Conservation (phyloP, 495 filamentous ascomycete species). For the Podospora pseudopauciseta region DNA sequence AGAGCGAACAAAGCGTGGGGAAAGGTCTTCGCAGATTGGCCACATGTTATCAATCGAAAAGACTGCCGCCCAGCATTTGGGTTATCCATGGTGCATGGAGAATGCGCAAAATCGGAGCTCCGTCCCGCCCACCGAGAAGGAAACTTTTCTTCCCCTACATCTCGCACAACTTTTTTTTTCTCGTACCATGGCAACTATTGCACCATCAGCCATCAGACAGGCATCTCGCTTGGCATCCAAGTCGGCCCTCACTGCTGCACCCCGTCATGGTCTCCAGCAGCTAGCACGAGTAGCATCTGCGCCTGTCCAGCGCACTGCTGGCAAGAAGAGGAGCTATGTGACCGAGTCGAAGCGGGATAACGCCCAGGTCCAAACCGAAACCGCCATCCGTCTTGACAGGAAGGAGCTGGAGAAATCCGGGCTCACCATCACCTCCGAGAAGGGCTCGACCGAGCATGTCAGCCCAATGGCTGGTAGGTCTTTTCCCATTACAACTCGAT, state of each 20-base stretch:
- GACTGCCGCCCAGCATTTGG: slow-evolving; percentile 3
- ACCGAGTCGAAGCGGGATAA: slow-evolving; percentile 74
- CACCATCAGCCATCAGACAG: slow-evolving; percentile 71
- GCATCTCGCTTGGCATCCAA: slow-evolving; percentile 66
- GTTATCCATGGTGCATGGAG: slow-evolving; percentile 11
- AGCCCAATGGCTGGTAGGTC: slow-evolving; percentile 69
- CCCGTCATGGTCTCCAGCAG: slow-evolving; percentile 43
- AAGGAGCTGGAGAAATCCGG: slow-evolving; percentile 74
- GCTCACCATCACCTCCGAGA: slow-evolving; percentile 49
- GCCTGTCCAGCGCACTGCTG: slow-evolving; percentile 15
- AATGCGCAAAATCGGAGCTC: slow-evolving; percentile 20
- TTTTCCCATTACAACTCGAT: not conserved
- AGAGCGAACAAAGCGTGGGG: not conserved
- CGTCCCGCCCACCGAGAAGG: slow-evolving; percentile 11
- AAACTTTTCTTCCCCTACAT: slow-evolving; percentile 18
- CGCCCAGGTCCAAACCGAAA: slow-evolving; percentile 80
- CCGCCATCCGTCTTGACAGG: slow-evolving; percentile 78
- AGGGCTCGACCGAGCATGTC: slow-evolving; percentile 53
- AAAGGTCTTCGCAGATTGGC: not conserved
- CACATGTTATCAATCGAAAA: not conserved
- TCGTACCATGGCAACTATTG: slow-evolving; percentile 64
- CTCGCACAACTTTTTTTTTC: slow-evolving; percentile 6
- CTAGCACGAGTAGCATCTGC: slow-evolving; percentile 43
- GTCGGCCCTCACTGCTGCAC: slow-evolving; percentile 45
- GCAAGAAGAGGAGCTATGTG: slow-evolving; percentile 64